A percentile compares a stretch with the other conserved stretches of the same genome.
Evolutionary conservation across 306 rosid genomes (phyloP).

Genomic region (Acacia crassicarpa): DNA sequence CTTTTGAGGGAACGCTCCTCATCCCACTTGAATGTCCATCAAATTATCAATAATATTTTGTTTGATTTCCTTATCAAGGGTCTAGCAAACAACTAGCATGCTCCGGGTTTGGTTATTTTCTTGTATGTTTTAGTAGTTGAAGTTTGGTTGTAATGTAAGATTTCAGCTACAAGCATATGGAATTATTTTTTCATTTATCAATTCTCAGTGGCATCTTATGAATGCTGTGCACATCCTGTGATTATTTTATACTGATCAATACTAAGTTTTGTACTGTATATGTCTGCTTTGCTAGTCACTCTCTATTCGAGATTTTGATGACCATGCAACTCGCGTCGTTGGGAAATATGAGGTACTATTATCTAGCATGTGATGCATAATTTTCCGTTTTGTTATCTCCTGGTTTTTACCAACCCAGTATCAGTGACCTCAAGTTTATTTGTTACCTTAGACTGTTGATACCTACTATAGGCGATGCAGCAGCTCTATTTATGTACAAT

Average conservation of each 20-base stretch:
- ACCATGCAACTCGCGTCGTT: constrained; percentile 81
- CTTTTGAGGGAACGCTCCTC: not conserved
- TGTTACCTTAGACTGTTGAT: constrained; percentile 81
- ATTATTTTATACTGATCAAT: constrained; percentile 18
- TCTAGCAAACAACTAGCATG: not conserved
- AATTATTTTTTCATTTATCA: not conserved
- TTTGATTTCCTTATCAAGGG: not conserved
- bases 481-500: constrained; percentile 72
- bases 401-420: not conserved
- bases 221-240: not conserved
- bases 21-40: not conserved
- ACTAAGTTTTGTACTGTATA: constrained; percentile 20
- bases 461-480: constrained; percentile 85
- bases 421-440: constrained; percentile 19
- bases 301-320: constrained; percentile 85
- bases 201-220: not conserved
- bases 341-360: constrained; percentile 83
- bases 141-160: not conserved
- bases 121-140: not conserved
- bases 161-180: not conserved
- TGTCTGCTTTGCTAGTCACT: constrained; percentile 64
- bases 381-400: constrained; percentile 25
- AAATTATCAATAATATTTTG: not conserved
- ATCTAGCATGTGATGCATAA: constrained; percentile 11
- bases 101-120: not conserved